These are phyloP conservation scores for Circinella minor DNA, from an alignment of 371 early-diverging fungal species.

Conservation along the genomic window DNA sequence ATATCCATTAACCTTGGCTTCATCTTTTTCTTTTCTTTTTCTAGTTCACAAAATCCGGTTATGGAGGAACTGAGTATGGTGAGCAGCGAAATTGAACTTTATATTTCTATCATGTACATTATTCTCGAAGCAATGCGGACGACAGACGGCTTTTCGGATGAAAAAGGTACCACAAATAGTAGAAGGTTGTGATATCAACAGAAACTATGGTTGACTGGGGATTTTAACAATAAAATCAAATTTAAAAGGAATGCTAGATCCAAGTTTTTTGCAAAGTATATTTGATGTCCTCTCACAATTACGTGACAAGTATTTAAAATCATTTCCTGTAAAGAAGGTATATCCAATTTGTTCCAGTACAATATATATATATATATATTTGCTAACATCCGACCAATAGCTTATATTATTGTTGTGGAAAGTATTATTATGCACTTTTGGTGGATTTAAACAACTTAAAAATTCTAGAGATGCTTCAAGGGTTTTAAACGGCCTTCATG, in stretches of 20 bases:
- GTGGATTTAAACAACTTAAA: conserved; percentile 53
- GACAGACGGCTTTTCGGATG: conserved; percentile 39
- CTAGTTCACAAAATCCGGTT: conserved; percentile 10
- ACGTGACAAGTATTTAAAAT: conserved; percentile 72
- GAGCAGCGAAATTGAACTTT: conserved; percentile 63
- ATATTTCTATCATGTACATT: conserved; percentile 64
- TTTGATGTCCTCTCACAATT: conserved; percentile 70
- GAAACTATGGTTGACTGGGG: not conserved
- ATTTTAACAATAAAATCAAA: not conserved
- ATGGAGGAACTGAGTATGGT: conserved; percentile 33
- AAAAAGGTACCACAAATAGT: conserved; percentile 40
- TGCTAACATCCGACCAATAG: conserved; percentile 30
- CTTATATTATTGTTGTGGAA: conserved; percentile 74
- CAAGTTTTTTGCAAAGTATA: conserved; percentile 60
- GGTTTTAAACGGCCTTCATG: conserved; percentile 49
- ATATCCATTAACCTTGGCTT: no score
- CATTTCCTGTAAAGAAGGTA: conserved; percentile 85
- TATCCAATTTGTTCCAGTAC: not conserved
- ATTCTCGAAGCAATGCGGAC: conserved; percentile 52
- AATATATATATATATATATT: not conserved
- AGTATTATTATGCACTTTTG: conserved; percentile 64
- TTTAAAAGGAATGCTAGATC: conserved; percentile 37
- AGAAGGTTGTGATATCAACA: not conserved
- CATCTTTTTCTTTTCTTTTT: conserved; percentile 3
- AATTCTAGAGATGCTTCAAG: conserved; percentile 55